Base-by-base conservation (phyloP, 73 alveolate genomes). In the Blepharisma japonicum region DNA sequence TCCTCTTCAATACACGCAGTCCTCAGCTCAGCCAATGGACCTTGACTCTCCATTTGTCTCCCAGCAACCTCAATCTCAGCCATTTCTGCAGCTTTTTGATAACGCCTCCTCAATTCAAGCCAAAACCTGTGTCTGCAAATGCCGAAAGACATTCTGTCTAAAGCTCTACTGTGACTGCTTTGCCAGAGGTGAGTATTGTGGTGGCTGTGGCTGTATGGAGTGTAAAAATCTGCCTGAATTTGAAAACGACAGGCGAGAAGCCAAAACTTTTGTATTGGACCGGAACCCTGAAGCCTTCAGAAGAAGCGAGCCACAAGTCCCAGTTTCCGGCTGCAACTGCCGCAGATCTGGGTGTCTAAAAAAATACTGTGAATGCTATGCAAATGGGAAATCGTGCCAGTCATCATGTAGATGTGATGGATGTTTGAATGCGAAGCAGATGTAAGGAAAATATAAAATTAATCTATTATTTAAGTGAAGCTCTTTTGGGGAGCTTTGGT, bases 91-190 rank as follows among this genome's bases (percentile, higher is more conserved):
- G n/a, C n/a, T 51, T 11, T 51, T 51, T 51, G 66, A 51, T 18
- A 11, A 4, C 27, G 4, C 3, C 21, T 51, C 66, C 4, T 11
- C 4, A 11, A 14, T 51, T 3, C 66, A 11, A 51, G 21, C 3
- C 0, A 51, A 51, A 18, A 51, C n/a, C 27, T 51, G n/a, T 4
- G 21, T 3, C 21, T 86, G 94, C 71, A 86, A 86, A 32, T 86
- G 94, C 78, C 83, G 78, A 81, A 86, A 86, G 42, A 81, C 94
- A 2, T 66, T 50, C 47, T 86, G 90, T 68, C 83, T 86, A 2
- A 86, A 86, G 74, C 85, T 86, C 48, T 86, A 86, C 45, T 86
- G 94, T 39, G 94, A 82, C 79, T 86, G 94, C 81, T 86, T 86
- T 66, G 85, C 86, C 18, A 82, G 79, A 38, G 89, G 89, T 6